Percentiles rank a stretch among this genome's conserved stretches.
phyloP scores from a whole-genome alignment of 176 grass and related monocot species.

The Cenchrus fungigraminus region DNA sequence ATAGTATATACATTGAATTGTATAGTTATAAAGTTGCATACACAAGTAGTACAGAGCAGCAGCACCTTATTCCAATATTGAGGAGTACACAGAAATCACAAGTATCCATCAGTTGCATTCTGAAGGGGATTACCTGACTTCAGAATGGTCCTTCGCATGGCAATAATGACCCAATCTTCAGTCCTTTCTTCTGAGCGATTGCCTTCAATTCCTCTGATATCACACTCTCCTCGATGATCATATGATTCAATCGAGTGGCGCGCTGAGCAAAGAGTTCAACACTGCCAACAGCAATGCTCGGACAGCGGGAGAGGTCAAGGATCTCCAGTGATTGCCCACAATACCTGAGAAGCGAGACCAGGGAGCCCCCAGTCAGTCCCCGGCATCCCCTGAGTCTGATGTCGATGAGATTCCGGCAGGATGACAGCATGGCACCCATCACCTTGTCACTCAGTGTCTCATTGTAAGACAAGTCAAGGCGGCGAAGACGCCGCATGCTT shows the following conservation, averaged over 20 bases:
- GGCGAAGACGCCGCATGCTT: conserved; percentile 69
- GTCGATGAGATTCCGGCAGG: conserved; percentile 70
- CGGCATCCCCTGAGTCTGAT: conserved; percentile 82
- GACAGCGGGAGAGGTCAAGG: conserved; percentile 69
- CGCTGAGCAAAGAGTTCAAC: conserved; percentile 58
- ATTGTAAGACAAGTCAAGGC: conserved; percentile 87
- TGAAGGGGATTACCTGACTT: conserved; percentile 33
- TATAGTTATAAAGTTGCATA: conserved; percentile 14
- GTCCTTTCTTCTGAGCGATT: conserved; percentile 48
- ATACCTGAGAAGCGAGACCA: conserved; percentile 63
- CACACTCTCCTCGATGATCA: conserved; percentile 65
- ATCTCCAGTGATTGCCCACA: conserved; percentile 64
- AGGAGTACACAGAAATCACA: conserved; percentile 6
- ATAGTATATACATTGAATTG: not conserved
- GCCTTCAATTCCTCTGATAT: conserved; percentile 50
- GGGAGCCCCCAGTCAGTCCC: conserved; percentile 46
- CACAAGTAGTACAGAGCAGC: conserved; percentile 11
- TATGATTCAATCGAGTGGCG: conserved; percentile 50
- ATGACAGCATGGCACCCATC: conserved; percentile 79
- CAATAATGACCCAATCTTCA: conserved; percentile 58
- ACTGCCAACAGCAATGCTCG: conserved; percentile 44
- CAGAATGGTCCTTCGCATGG: conserved; percentile 37
- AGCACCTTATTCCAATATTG: conserved; percentile 35
- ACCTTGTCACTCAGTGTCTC: conserved; percentile 76
- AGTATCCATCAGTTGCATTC: conserved; percentile 20